Conservation (phyloP, 106 monocot genomes). For the Phalaenopsis aphrodite region DNA sequence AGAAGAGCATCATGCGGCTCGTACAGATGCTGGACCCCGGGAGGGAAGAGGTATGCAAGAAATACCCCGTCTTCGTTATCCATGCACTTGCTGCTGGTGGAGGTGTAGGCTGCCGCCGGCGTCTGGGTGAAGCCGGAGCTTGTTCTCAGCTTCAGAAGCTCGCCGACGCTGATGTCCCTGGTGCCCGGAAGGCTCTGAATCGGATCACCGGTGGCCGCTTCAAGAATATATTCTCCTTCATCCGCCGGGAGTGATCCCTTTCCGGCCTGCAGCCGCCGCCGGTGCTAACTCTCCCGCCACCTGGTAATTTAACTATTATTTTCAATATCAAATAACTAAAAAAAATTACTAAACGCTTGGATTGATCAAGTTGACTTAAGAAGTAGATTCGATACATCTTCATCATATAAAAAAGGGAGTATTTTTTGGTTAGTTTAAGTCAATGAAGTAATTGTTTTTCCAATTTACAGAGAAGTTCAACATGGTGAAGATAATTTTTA, state of each 20-base stretch:
- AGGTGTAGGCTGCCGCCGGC: slow-evolving; percentile 39
- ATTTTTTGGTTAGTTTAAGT: too few species aligned
- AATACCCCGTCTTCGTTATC: slow-evolving; percentile 38
- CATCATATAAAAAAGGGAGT: too few species aligned
- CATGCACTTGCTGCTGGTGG: slow-evolving; percentile 32
- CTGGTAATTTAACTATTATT: neutral
- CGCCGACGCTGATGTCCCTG: slow-evolving; percentile 53
- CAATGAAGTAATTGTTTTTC: too few species aligned
- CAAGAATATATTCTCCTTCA: slow-evolving; percentile 52
- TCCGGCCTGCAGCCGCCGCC: neutral
- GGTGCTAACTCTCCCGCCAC: neutral
- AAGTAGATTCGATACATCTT: neutral
- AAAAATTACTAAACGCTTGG: too few species aligned
- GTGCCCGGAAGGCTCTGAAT: slow-evolving; percentile 73
- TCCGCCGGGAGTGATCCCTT: slow-evolving; percentile 32
- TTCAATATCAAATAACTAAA: neutral
- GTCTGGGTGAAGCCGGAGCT: slow-evolving; percentile 48
- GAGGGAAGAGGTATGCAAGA: slow-evolving; percentile 44
- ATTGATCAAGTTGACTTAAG: neutral
- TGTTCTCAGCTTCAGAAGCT: slow-evolving; percentile 59
- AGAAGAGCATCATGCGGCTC: slow-evolving; percentile 66
- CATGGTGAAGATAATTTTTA: too few species aligned
- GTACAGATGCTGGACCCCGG: slow-evolving; percentile 62
- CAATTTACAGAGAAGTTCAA: too few species aligned
- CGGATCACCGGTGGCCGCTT: slow-evolving; percentile 50